A percentile compares a stretch with the other conserved stretches of the same genome.
Conservation (phyloP, 805 yeast species). For the Cyberlindnera maclurae region DNA sequence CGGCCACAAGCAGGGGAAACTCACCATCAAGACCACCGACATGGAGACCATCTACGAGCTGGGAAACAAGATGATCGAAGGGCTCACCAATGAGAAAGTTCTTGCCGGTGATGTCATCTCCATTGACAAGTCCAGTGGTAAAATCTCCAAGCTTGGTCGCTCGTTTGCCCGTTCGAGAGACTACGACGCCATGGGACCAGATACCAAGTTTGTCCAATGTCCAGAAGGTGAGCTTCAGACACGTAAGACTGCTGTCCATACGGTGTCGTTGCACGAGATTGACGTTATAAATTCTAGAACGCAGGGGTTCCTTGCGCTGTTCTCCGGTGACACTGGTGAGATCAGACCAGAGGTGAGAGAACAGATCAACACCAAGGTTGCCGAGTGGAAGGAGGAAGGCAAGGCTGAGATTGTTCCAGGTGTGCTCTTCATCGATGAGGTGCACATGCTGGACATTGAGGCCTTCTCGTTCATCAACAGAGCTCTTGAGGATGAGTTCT, state of each 20-base stretch:
- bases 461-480: slow-evolving; percentile 92
- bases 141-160: slow-evolving; percentile 89
- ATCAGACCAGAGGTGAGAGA: slow-evolving; percentile 92
- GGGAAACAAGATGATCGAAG: slow-evolving; percentile 91
- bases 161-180: slow-evolving; percentile 95
- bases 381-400: slow-evolving; percentile 98
- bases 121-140: slow-evolving; percentile 92
- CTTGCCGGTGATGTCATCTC: slow-evolving; percentile 95
- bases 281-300: slow-evolving; percentile 97
- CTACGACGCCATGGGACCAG: slow-evolving; percentile 98
- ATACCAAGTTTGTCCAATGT: slow-evolving; percentile 93
- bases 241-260: slow-evolving; percentile 92
- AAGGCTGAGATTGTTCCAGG: slow-evolving; percentile 98
- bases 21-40: slow-evolving; percentile 94
- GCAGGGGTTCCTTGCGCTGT: slow-evolving; percentile 93
- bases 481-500: slow-evolving; percentile 92
- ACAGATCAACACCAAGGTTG: slow-evolving; percentile 93
- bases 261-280: slow-evolving; percentile 95
- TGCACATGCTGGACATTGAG: slow-evolving; percentile 96
- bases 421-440: slow-evolving; percentile 95
- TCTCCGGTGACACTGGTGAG: slow-evolving; percentile 97
- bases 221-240: slow-evolving; percentile 98
- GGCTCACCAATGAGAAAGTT: slow-evolving; percentile 89
- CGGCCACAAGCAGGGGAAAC: slow-evolving; percentile 96
- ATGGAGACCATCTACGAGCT: slow-evolving; percentile 98